Conservation (phyloP, 2,329 filamentous ascomycete genomes). For the Fusarium liriodendri region DNA sequence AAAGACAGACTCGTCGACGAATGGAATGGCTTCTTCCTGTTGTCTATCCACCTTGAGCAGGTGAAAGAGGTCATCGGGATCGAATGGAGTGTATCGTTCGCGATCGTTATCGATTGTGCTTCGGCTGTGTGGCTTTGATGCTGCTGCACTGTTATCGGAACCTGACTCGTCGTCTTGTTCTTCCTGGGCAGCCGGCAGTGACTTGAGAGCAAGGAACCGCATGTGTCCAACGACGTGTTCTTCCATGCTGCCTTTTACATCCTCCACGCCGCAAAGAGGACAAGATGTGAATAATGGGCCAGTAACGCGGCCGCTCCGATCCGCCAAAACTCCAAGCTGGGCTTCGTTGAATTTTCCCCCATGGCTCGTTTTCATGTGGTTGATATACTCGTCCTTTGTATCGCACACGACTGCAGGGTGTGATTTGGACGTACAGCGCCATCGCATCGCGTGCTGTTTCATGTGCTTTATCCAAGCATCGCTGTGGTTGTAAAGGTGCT, state of each 20-base stretch:
- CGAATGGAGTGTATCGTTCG: neutral
- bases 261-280: neutral
- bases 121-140: neutral
- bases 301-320: neutral
- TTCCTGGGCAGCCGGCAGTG: constrained; percentile 3
- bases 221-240: constrained; percentile 18
- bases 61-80: neutral
- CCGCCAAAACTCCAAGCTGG: constrained; percentile 9
- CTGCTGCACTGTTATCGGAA: neutral
- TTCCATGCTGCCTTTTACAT: neutral
- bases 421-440: constrained; percentile 8
- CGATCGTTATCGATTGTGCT: neutral
- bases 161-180: neutral
- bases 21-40: neutral
- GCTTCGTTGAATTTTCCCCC: neutral
- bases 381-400: constrained; percentile 5
- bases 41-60: neutral
- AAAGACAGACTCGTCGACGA: neutral
- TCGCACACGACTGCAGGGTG: neutral
- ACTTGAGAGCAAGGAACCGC: constrained; percentile 17
- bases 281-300: constrained; percentile 5
- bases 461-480: constrained; percentile 21
- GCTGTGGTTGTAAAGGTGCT: constrained; percentile 14
- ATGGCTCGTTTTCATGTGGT: constrained; percentile 17
- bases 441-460: constrained; percentile 9